phyloP scores from a whole-genome alignment of 2,329 filamentous ascomycete species.

The Erysiphe pulchra region DNA sequence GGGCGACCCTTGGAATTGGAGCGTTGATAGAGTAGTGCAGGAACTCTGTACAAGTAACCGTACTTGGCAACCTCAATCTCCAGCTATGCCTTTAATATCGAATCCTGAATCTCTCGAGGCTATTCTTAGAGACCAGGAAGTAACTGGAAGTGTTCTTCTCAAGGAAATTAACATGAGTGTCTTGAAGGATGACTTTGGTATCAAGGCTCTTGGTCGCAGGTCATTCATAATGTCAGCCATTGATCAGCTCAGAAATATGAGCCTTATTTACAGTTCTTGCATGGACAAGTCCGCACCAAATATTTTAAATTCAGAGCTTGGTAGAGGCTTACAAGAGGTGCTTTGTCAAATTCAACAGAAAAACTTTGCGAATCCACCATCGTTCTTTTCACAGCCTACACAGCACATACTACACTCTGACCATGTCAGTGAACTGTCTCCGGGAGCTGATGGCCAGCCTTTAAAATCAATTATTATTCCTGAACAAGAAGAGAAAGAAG shows the following conservation, averaged over 20 bases:
- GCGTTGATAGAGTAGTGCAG: conserved; percentile 35
- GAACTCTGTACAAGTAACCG: conserved; percentile 32
- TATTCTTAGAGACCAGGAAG: conserved; percentile 30
- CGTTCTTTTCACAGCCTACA: neutral
- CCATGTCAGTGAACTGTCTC: neutral
- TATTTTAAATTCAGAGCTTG: neutral
- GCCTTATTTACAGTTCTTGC: conserved; percentile 20
- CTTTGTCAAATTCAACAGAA: neutral
- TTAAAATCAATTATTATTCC: neutral
- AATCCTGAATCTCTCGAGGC: conserved; percentile 25
- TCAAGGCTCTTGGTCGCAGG: conserved; percentile 7
- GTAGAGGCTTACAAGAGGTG: conserved; percentile 1
- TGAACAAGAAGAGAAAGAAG: neutral
- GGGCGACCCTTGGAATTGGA: conserved; percentile 52
- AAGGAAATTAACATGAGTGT: conserved; percentile 6
- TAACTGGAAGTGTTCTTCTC: conserved; percentile 15
- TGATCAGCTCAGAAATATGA: conserved; percentile 24
- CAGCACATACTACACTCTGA: neutral
- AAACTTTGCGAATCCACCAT: neutral
- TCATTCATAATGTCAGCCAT: conserved; percentile 28
- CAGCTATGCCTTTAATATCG: conserved; percentile 15
- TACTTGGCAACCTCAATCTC: conserved; percentile 19
- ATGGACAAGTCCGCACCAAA: neutral
- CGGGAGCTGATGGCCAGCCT: neutral
- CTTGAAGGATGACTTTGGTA: conserved; percentile 8